Base-by-base conservation (phyloP, 768 basidiomycete genomes). In the Panus rudis region DNA sequence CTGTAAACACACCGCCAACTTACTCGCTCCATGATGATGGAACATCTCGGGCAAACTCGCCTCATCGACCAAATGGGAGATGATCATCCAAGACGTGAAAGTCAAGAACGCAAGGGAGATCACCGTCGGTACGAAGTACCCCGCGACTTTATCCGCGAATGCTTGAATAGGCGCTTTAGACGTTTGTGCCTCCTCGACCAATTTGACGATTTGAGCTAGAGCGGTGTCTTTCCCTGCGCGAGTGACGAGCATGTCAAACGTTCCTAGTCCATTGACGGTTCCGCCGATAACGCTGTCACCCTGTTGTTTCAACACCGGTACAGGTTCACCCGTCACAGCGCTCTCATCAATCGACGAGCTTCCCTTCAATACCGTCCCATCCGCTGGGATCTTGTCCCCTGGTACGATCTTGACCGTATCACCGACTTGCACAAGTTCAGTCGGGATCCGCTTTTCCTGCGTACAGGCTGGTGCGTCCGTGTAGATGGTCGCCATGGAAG, bases 171-270 rank as follows among this genome's bases (percentile, higher is more conserved):
- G 96, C 2, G 96, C 94, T 62, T 98, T 98, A 45, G 84, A 87
- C 3, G 93, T 98, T 65, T 98, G 96, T 1, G 96, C 96, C 31
- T 98, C 92, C 59, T 98, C 93, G 49, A 99, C 96, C 42, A 98
- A 81, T 53, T 81, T 81, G 47, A 98, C 94, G 50, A 99, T 97
- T 65, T 98, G 96, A 3, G 92, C 78, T 8, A 99, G 75, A 1
- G 96, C 92, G 0, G 96, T 97, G 59, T 99, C 92, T 55, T 91
- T 87, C 28, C 96, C 96, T 4, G 96, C 92, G 11, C 92, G 85
- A 1, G 88, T 92, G 54, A 99, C 92, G 24, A 83, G 64, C 84
- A 99, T 92, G 60, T 98, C 91, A 62, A 98, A 89, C 1, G 92
- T 91, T n/a, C 96, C 96, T 7, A 93, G 71, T 4, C 92, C 91